phyloP scores from a whole-genome alignment of 345 rosid genomes.

The Brassica rapa region DNA sequence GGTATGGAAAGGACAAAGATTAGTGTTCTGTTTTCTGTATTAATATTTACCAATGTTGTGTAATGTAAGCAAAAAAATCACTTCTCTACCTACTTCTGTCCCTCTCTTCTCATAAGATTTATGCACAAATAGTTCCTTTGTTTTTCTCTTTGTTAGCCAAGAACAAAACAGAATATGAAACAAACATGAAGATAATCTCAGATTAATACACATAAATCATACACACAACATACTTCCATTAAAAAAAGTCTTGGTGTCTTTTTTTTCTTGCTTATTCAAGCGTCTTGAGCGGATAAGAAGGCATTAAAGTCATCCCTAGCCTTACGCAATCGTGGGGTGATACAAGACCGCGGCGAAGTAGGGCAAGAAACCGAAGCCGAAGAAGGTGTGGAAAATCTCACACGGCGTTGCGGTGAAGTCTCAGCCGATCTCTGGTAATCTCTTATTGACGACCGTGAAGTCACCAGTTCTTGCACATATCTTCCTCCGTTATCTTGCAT shows the following conservation, averaged over 20 bases:
- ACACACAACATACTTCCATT: not conserved
- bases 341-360: constrained; percentile 59
- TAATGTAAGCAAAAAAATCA: not conserved
- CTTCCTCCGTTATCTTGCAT: constrained; percentile 43
- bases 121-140: not conserved
- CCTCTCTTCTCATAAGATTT: not conserved
- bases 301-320: constrained; percentile 61
- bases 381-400: constrained; percentile 60
- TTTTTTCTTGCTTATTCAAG: constrained; percentile 37
- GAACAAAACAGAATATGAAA: not conserved
- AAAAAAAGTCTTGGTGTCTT: constrained; percentile 3
- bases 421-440: constrained; percentile 46
- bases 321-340: constrained; percentile 63
- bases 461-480: constrained; percentile 63
- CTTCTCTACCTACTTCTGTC: not conserved
- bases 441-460: constrained; percentile 20
- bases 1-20: not conserved
- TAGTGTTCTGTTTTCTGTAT: not conserved
- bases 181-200: not conserved
- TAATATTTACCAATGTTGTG: not conserved
- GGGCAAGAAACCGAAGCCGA: constrained; percentile 47
- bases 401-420: constrained; percentile 63
- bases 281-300: constrained; percentile 64
- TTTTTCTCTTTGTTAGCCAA: not conserved
- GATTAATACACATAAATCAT: not conserved